Percentiles rank a stretch among this genome's conserved stretches.
Conservation (phyloP, 495 filamentous ascomycete genomes). For the Xylaria curta region DNA sequence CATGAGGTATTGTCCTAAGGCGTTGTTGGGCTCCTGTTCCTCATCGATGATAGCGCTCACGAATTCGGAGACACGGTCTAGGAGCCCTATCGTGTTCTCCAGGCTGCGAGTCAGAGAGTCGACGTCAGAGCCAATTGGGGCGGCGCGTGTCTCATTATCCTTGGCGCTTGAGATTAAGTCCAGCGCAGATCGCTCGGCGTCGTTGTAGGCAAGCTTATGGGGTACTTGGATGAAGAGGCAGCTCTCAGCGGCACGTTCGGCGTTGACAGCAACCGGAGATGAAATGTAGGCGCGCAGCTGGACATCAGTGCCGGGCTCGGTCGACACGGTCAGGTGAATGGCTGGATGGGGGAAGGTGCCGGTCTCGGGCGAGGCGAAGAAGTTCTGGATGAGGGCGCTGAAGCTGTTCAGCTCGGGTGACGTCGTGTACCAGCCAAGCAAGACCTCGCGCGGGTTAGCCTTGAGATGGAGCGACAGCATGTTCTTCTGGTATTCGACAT, state of each 20-base stretch:
- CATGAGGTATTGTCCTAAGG: slow-evolving; percentile 92
- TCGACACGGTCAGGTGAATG: slow-evolving; percentile 92
- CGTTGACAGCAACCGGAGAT: slow-evolving; percentile 90
- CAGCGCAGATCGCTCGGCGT: slow-evolving; percentile 89
- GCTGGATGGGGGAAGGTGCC: slow-evolving; percentile 96
- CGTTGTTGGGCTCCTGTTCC: slow-evolving; percentile 71
- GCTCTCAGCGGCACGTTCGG: slow-evolving; percentile 91
- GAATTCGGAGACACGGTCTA: slow-evolving; percentile 88
- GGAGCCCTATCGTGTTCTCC: slow-evolving; percentile 82
- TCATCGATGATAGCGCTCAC: slow-evolving; percentile 79
- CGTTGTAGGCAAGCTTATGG: slow-evolving; percentile 81
- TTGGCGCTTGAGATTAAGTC: slow-evolving; percentile 84
- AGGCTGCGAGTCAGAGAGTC: slow-evolving; percentile 83
- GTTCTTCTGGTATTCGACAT: slow-evolving; percentile 99
- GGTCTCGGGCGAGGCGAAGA: slow-evolving; percentile 95
- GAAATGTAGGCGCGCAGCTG: slow-evolving; percentile 91
- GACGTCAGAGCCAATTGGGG: slow-evolving; percentile 80
- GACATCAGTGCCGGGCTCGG: slow-evolving; percentile 81
- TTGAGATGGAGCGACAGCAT: slow-evolving; percentile 94
- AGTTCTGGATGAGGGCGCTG: slow-evolving; percentile 98
- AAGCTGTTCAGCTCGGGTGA: slow-evolving; percentile 95
- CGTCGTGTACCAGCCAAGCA: slow-evolving; percentile 98
- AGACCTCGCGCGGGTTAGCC: slow-evolving; percentile 89
- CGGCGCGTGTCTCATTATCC: slow-evolving; percentile 74
- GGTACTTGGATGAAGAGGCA: slow-evolving; percentile 97